Conservation (phyloP, 2,329 filamentous ascomycete genomes). For the Aquanectria penicillioides region DNA sequence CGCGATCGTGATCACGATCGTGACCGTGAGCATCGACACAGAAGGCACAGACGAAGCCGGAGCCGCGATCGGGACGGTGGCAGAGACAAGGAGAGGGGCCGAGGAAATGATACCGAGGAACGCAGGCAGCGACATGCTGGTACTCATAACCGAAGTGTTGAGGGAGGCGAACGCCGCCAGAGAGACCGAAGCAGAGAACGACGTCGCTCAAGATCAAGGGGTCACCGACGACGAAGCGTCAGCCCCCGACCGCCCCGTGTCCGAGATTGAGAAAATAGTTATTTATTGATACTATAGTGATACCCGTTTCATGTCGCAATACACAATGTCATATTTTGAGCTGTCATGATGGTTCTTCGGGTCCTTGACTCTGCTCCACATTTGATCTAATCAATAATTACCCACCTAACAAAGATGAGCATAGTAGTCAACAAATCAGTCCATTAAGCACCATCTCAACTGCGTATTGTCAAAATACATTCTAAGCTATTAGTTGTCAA, state of each 20-base stretch:
- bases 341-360: too few species aligned
- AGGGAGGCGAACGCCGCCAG: constrained; percentile 28
- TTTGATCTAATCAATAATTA: too few species aligned
- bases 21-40: constrained; percentile 43
- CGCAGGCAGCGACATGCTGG: constrained; percentile 27
- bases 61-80: constrained; percentile 43
- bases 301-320: not conserved
- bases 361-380: too few species aligned
- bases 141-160: constrained; percentile 16
- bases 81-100: constrained; percentile 29
- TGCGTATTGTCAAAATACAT: too few species aligned
- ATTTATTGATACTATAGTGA: constrained; percentile 4
- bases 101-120: constrained; percentile 18
- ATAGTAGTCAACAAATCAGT: too few species aligned
- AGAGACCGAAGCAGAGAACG: constrained; percentile 36
- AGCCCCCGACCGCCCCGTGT: constrained; percentile 19
- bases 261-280: constrained; percentile 2
- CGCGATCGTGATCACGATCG: constrained; percentile 42
- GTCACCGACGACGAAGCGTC: constrained; percentile 22
- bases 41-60: constrained; percentile 46
- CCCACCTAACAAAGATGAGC: too few species aligned
- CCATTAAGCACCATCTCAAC: too few species aligned
- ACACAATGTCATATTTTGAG: too few species aligned
- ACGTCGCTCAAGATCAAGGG: constrained; percentile 34
- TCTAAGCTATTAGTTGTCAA: too few species aligned